These are phyloP conservation scores for Cystobasidium tubakii DNA, from an alignment of 768 basidiomycete genomes.

Conservation along the genomic window DNA sequence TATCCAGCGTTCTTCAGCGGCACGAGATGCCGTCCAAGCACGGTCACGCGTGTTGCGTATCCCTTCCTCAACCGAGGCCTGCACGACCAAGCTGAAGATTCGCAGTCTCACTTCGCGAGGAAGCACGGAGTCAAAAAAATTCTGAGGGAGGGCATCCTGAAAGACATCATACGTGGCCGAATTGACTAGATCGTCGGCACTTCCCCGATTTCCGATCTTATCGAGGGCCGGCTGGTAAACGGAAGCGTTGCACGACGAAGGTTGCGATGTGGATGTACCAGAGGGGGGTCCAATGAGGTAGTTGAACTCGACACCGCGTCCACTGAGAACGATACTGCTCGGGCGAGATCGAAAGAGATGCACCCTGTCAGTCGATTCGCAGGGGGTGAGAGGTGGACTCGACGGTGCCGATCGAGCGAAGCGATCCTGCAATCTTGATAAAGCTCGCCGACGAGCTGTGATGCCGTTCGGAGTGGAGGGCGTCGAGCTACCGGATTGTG, in stretches of 20 bases:
- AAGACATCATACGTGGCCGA: not conserved
- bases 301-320: constrained; percentile 7
- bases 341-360: constrained; percentile 23
- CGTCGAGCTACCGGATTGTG: not conserved
- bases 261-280: not conserved
- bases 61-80: not conserved
- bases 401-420: constrained; percentile 15
- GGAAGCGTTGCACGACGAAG: constrained; percentile 12
- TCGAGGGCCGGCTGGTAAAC: constrained; percentile 1
- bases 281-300: not conserved
- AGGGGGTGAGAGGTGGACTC: constrained; percentile 7
- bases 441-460: not conserved
- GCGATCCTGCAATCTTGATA: constrained; percentile 16
- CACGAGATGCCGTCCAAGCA: not conserved
- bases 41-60: not conserved
- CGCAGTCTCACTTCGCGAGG: constrained; percentile 12
- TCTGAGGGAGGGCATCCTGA: constrained; percentile 16
- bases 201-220: not conserved
- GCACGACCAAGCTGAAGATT: constrained; percentile 21
- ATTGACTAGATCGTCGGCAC: not conserved
- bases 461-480: not conserved
- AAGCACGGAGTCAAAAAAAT: constrained; percentile 17
- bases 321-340: constrained; percentile 20
- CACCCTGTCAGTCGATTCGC: constrained; percentile 21
- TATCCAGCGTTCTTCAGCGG: constrained; percentile 6